Evolutionary conservation across 2,329 filamentous ascomycete genomes (phyloP).

Genomic region (Alternaria arbusti): DNA sequence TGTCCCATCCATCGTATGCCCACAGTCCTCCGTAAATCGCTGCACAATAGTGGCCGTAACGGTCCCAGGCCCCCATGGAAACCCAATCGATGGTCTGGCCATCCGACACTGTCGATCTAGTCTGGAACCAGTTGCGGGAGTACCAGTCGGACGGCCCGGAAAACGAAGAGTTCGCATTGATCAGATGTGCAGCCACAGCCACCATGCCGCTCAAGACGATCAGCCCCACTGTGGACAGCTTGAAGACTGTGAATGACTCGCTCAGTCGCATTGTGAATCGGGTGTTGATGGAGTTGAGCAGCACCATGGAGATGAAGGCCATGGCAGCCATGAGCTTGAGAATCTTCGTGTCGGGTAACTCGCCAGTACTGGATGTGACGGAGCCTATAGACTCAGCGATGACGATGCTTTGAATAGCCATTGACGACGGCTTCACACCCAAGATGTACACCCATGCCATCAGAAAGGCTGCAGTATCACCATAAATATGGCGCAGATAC

Average conservation of each 20-base stretch:
- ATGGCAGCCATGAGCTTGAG: constrained; percentile 48
- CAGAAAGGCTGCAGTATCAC: constrained; percentile 67
- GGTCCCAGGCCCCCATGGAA: constrained; percentile 61
- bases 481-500: constrained; percentile 67
- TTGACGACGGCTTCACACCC: constrained; percentile 68
- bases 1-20: constrained; percentile 72
- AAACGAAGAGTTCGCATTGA: constrained; percentile 35
- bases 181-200: constrained; percentile 39
- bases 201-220: constrained; percentile 40
- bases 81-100: constrained; percentile 42
- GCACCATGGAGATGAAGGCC: constrained; percentile 49
- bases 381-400: constrained; percentile 58
- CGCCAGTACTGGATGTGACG: constrained; percentile 51
- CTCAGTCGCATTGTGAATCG: constrained; percentile 50
- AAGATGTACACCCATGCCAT: constrained; percentile 71
- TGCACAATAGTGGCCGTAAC: constrained; percentile 65
- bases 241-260: constrained; percentile 52
- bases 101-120: constrained; percentile 59
- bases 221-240: constrained; percentile 40
- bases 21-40: constrained; percentile 68
- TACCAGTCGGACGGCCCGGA: constrained; percentile 46
- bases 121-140: constrained; percentile 62
- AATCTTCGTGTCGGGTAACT: constrained; percentile 17
- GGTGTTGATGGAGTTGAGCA: constrained; percentile 54
- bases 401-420: constrained; percentile 69